Evolutionary conservation across 73 alveolate species (phyloP).

Genomic region (Paramecium octaurelia): DNA sequence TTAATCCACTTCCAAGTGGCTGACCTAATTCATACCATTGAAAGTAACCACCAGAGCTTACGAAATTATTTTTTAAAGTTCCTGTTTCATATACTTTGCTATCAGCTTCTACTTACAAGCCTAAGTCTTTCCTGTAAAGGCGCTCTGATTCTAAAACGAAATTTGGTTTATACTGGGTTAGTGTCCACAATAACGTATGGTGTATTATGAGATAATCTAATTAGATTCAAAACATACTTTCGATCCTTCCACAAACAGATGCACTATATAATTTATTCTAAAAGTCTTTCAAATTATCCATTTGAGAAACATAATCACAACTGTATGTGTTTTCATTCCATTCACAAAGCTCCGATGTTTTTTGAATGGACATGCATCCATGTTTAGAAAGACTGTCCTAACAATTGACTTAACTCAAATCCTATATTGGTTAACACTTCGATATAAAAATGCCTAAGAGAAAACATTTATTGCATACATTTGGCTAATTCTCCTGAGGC

Average conservation of each 20-base stretch:
- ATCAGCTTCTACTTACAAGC: background rate
- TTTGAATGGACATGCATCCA: background rate
- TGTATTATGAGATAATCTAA: conserved; percentile 1
- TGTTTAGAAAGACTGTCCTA: background rate
- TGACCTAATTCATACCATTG: background rate
- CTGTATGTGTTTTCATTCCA: background rate
- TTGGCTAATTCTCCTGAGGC: background rate
- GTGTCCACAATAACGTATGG: background rate
- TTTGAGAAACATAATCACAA: background rate
- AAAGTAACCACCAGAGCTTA: background rate
- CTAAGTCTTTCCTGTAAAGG: background rate
- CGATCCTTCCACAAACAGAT: background rate
- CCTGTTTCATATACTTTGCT: background rate
- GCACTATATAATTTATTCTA: background rate
- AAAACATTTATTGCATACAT: background rate
- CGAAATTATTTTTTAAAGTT: background rate
- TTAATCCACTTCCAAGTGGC: background rate
- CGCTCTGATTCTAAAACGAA: background rate
- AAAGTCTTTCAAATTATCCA: background rate
- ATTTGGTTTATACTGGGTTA: background rate
- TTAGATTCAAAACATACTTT: background rate
- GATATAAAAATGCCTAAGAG: background rate
- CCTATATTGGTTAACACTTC: background rate
- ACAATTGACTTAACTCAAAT: background rate
- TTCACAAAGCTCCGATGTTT: background rate